These are phyloP conservation scores for Globisporangium megalacanthum DNA, from an alignment of 352 stramenopile genomes.

Conservation along the genomic window DNA sequence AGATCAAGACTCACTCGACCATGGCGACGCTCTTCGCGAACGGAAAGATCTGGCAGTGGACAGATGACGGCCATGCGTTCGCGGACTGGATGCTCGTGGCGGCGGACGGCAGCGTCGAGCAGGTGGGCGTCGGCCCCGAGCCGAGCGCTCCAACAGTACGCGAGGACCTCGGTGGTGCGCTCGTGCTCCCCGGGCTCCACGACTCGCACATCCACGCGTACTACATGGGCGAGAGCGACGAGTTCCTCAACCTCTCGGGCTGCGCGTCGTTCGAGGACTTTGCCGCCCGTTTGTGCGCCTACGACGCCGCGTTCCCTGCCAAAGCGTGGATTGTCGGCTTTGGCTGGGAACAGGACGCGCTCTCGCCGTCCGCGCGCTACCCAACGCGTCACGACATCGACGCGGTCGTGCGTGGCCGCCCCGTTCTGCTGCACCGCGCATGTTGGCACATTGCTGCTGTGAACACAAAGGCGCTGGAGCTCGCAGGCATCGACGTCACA, in stretches of 20 bases:
- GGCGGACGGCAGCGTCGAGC: conserved; percentile 33
- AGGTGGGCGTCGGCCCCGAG: conserved; percentile 22
- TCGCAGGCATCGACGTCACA: conserved; percentile 43
- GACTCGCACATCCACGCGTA: conserved; percentile 89
- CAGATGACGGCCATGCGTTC: conserved; percentile 13
- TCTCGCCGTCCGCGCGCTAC: conserved; percentile 52
- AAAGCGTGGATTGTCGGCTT: conserved; percentile 79
- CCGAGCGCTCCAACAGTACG: conserved; percentile 12
- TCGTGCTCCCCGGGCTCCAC: conserved; percentile 83
- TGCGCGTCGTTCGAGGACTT: conserved; percentile 78
- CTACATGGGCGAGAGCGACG: conserved; percentile 72
- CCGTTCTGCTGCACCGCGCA: conserved; percentile 80
- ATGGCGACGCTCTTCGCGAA: conserved; percentile 50
- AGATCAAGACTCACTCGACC: neutral
- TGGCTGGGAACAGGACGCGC: conserved; percentile 83
- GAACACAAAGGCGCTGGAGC: conserved; percentile 81
- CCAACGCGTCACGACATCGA: conserved; percentile 78
- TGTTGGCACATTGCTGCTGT: conserved; percentile 88
- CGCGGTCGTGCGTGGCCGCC: conserved; percentile 51
- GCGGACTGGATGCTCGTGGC: conserved; percentile 59
- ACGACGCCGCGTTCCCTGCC: conserved; percentile 56
- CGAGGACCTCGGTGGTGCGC: conserved; percentile 41
- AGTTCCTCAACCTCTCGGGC: conserved; percentile 78
- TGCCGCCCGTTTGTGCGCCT: conserved; percentile 32
- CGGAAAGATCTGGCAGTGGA: conserved; percentile 71